Evolutionary conservation across 1,284 basidiomycete genomes (phyloP).

Genomic region (Cystobasidium slooffiae): DNA sequence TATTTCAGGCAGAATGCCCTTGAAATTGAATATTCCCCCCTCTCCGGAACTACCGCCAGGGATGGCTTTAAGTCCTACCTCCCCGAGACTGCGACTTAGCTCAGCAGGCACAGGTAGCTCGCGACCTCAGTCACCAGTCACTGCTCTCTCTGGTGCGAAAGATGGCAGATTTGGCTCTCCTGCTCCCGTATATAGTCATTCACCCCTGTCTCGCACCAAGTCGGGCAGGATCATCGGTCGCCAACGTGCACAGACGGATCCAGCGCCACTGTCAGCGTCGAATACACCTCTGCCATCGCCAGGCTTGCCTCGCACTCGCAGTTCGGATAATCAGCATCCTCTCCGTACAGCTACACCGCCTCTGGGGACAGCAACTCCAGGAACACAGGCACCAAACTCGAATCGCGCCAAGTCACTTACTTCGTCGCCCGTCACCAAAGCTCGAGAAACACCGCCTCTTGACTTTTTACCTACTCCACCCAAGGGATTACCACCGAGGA

Average conservation of each 20-base stretch:
- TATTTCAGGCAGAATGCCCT: conserved; percentile 37
- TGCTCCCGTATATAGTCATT: conserved; percentile 3
- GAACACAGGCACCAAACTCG: not conserved
- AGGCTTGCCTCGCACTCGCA: conserved; percentile 18
- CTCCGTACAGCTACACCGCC: not conserved
- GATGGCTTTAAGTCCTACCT: not conserved
- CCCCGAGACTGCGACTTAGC: not conserved
- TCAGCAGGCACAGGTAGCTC: conserved; percentile 4
- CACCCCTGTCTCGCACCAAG: conserved; percentile 12
- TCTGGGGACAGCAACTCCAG: not conserved
- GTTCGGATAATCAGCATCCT: conserved; percentile 26
- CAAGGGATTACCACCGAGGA: not conserved
- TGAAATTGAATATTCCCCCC: conserved; percentile 34
- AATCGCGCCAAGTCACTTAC: conserved; percentile 12
- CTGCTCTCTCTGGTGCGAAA: not conserved
- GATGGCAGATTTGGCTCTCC: conserved; percentile 16
- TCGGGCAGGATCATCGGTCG: conserved; percentile 16
- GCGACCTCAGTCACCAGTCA: conserved; percentile 11
- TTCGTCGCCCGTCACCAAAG: conserved; percentile 11
- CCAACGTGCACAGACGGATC: conserved; percentile 37
- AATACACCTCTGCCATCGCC: conserved; percentile 17
- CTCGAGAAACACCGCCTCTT: not conserved
- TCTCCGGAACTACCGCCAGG: conserved; percentile 28
- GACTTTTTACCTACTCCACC: conserved; percentile 4
- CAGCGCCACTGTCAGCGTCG: conserved; percentile 10